phyloP scores from a whole-genome alignment of 345 rosid genomes.

The Linum trigynum region DNA sequence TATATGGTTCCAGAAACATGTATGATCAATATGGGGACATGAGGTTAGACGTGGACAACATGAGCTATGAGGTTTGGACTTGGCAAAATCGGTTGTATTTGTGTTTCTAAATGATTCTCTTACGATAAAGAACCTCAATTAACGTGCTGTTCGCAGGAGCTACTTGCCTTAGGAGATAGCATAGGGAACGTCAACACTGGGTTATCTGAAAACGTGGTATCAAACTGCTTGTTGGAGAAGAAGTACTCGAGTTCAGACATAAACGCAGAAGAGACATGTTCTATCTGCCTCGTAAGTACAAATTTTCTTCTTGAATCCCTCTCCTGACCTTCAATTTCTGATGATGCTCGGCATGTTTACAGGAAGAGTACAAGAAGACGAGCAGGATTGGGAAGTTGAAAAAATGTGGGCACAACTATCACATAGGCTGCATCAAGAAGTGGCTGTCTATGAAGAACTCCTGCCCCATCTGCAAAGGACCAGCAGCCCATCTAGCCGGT shows the following conservation, averaged over 20 bases:
- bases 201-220: constrained; percentile 22
- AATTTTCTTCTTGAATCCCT: background rate
- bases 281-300: constrained; percentile 34
- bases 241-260: constrained; percentile 3
- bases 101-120: background rate
- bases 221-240: constrained; percentile 21
- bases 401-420: constrained; percentile 28
- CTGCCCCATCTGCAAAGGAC: constrained; percentile 34
- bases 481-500: constrained; percentile 8
- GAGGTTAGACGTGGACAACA: constrained; percentile 79
- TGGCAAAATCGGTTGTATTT: background rate
- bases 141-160: constrained; percentile 19
- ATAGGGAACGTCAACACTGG: constrained; percentile 32
- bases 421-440: constrained; percentile 23
- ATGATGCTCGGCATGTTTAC: constrained; percentile 2
- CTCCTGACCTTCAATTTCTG: background rate
- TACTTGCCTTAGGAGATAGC: constrained; percentile 32
- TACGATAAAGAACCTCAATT: background rate
- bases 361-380: constrained; percentile 26
- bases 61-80: constrained; percentile 67
- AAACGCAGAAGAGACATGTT: constrained; percentile 17
- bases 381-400: constrained; percentile 19
- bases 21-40: constrained; percentile 71
- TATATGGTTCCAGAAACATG: constrained; percentile 44
- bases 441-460: constrained; percentile 32